Evolutionary conservation across 179 eudicot genomes (phyloP), one percentile per base, ranked within the genome.

Genomic region (Corrigiola litoralis): DNA sequence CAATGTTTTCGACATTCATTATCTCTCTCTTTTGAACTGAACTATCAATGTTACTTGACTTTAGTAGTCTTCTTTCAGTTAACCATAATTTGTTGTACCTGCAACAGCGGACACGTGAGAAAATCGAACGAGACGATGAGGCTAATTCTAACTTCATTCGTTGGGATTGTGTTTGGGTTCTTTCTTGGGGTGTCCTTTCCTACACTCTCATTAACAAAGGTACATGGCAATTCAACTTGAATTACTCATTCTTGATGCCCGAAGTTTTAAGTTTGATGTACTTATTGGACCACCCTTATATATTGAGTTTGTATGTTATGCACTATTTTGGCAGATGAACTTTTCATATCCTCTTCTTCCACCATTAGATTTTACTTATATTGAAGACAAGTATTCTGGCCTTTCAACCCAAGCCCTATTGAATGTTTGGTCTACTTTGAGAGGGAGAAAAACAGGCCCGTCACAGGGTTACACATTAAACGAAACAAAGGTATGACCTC

Each of bases 301-400:
- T 21, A 36, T 18, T 58, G n/a, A n/a, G n/a, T n/a, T 62, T 29
- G n/a, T 24, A 18, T 65, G 34, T n/a, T 57, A 21, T 29, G 20
- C 24, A 44, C 24, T 49, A 13, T 14, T 71, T 41, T 78, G 34
- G 56, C 84, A 90, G 90, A 68, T 88, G 67, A 85, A 69, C 75
- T 57, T 82, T 65, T 68, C 87, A 16, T 67, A 92, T 32, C 68
- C 69, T 52, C 42, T 86, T 64, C 65, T 85, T 18, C 76, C 86
- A 32, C 69, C 88, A 16, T 51, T 83, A 72, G 84, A 86, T 72
- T 78, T 80, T 34, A 52, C 84, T 11, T 80, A 82, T 74, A 55
- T 83, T 56, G 90, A 84, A 79, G 89, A 83, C 62, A 86, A 80
- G 73, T 84, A 91, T 70, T 87, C 96, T 37, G 97, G 91, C 63